Evolutionary conservation across 441 rosid species (phyloP).

Genomic region (Omphalea diandra): DNA sequence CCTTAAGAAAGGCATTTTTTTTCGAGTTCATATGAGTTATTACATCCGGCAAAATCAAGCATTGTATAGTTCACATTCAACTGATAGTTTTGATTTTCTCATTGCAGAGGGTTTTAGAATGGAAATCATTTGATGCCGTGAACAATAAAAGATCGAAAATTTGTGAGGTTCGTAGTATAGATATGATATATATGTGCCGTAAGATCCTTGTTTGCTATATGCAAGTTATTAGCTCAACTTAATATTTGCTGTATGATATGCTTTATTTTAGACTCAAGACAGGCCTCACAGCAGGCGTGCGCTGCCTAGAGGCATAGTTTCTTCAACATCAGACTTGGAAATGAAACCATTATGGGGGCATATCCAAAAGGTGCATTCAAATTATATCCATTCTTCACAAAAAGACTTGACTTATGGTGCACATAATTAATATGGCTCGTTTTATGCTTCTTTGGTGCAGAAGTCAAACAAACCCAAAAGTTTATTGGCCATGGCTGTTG

Average conservation of each 20-base stretch:
- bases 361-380: conserved; percentile 31
- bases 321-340: conserved; percentile 66
- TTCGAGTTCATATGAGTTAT: too few species aligned
- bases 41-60: too few species aligned
- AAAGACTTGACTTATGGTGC: neutral
- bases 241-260: conserved; percentile 7
- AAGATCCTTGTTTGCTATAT: neutral
- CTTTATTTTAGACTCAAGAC: conserved; percentile 34
- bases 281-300: conserved; percentile 51
- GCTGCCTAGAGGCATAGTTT: conserved; percentile 71
- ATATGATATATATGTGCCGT: neutral
- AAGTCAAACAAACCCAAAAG: conserved; percentile 39
- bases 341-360: conserved; percentile 65
- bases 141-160: conserved; percentile 29
- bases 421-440: neutral
- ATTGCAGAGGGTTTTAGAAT: conserved; percentile 47
- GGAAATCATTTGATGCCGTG: conserved; percentile 36
- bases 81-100: neutral
- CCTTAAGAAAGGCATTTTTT: too few species aligned
- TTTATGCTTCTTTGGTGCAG: conserved; percentile 18
- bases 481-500: conserved; percentile 78
- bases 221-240: conserved; percentile 7
- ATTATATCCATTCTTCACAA: neutral
- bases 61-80: neutral
- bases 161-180: conserved; percentile 51